A percentile compares a stretch with the other conserved stretches of the same genome.
Evolutionary conservation across 257 asterid species (phyloP).

Genomic region (Solanum ossicruentum): DNA sequence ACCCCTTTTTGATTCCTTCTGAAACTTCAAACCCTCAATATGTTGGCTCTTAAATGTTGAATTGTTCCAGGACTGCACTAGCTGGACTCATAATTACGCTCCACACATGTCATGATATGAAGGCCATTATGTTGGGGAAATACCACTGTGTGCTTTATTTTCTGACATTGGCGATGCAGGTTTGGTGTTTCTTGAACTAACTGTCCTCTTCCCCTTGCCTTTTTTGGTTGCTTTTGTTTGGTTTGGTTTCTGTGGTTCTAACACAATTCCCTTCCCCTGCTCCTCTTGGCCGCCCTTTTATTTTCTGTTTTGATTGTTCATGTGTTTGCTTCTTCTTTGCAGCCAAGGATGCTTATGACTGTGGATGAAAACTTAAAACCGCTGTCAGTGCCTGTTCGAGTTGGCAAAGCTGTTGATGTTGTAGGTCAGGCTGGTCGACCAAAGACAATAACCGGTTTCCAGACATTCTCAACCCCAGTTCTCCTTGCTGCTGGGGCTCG

Average conservation of each 20-base stretch:
- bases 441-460: conserved; percentile 91
- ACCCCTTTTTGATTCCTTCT: not conserved
- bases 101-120: conserved; percentile 69
- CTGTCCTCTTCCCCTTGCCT: not conserved
- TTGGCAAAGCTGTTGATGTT: conserved; percentile 93
- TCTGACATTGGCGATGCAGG: conserved; percentile 93
- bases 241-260: not conserved
- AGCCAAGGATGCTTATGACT: conserved; percentile 96
- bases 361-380: conserved; percentile 88
- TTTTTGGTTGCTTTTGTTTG: not conserved
- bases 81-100: conserved; percentile 50
- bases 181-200: conserved; percentile 3
- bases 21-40: not conserved
- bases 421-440: conserved; percentile 96
- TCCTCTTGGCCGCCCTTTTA: no score
- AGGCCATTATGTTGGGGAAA: conserved; percentile 71
- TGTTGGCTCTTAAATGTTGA: not conserved
- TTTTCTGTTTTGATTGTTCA: not conserved
- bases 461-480: conserved; percentile 41
- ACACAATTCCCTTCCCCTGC: not conserved
- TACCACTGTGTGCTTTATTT: conserved; percentile 80
- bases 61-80: conserved; percentile 38
- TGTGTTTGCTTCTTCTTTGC: not conserved
- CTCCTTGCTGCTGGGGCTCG: no score
- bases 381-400: conserved; percentile 81